Base-by-base conservation (phyloP, 306 rosid genomes). In the Lathyrus aphaca region DNA sequence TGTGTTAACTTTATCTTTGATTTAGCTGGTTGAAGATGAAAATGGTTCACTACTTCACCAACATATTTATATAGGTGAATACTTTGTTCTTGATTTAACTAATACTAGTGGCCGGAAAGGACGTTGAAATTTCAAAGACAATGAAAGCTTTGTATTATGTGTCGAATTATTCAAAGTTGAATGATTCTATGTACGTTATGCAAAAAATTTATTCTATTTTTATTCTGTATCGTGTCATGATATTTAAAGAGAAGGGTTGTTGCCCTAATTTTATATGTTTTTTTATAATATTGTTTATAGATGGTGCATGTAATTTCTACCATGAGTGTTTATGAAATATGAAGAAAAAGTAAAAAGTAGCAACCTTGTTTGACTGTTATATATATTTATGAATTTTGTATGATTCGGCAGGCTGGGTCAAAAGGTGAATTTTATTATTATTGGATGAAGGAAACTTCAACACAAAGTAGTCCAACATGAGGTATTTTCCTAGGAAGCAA, bases 11-110 rank as follows among this genome's bases (percentile, higher is more conserved):
- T 6, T 40, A 8, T 67, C 14, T 62, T 64, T 73, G 29, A 27
- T 0, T 5, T 50, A 45, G n/a, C 5, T 60, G 61, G 15, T 49
- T 48, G 1, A 32, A 6, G 37, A 35, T 35, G 39, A 35, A 32
- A 35, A 10, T 60, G 60, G 19, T 42, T 55, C 38, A 55, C 35
- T 55, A 13, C 61, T 55, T 68, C 23, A 13, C 57, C 32, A 40
- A 14, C 48, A 79, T 64, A 63, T 77, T 44, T 56, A 56, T 74
- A 54, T 65, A 2, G 3, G 54, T 23, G 43, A 35, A 35, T 35
- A 42, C 32, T 21, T 4, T 21, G 35, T 13, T 21, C 35, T 19
- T 63, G 10, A 55, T 55, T 55, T 55, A 55, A 55, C 7, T 39
- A 49, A 27, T 58, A 8, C 16, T 55, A 19, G 50, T 5, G n/a